These are phyloP conservation scores for Stellera chamaejasme DNA, from an alignment of 345 rosid genomes.

Conservation along the genomic window DNA sequence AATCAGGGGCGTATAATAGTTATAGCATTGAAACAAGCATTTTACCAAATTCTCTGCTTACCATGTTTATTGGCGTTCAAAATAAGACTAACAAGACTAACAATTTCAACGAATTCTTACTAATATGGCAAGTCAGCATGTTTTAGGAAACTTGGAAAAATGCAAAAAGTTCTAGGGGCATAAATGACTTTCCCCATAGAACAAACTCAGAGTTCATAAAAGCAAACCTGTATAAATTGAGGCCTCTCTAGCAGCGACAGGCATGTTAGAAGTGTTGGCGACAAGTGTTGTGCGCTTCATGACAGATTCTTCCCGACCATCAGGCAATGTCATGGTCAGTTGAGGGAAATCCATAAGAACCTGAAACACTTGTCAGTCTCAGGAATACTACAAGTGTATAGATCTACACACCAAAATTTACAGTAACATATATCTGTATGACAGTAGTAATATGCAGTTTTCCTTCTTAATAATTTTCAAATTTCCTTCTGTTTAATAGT, in stretches of 20 bases:
- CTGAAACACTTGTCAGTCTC: conserved; percentile 23
- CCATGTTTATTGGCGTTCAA: neutral
- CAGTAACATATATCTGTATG: too few relatives aligned
- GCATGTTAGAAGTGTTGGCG: conserved; percentile 99
- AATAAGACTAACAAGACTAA: neutral
- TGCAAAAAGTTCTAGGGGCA: too few relatives aligned
- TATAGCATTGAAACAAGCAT: too few relatives aligned
- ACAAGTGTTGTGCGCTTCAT: conserved; percentile 99
- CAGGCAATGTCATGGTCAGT: conserved; percentile 99
- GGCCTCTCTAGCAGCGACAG: conserved; percentile 99
- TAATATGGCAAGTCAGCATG: too few relatives aligned
- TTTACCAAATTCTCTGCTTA: neutral
- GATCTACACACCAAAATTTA: neutral
- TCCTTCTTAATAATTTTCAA: too few relatives aligned
- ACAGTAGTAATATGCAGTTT: too few relatives aligned
- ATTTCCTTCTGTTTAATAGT: too few relatives aligned
- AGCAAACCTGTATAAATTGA: conserved; percentile 87
- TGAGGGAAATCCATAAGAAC: conserved; percentile 99
- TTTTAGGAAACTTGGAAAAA: too few relatives aligned
- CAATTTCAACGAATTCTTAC: too few relatives aligned
- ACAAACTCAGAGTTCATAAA: neutral
- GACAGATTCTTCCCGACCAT: conserved; percentile 99
- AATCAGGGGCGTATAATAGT: too few relatives aligned
- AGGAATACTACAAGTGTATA: neutral
- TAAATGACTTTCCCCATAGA: too few relatives aligned